Base-by-base conservation (phyloP, 768 basidiomycete species). In the Exsudoporus frostii region DNA sequence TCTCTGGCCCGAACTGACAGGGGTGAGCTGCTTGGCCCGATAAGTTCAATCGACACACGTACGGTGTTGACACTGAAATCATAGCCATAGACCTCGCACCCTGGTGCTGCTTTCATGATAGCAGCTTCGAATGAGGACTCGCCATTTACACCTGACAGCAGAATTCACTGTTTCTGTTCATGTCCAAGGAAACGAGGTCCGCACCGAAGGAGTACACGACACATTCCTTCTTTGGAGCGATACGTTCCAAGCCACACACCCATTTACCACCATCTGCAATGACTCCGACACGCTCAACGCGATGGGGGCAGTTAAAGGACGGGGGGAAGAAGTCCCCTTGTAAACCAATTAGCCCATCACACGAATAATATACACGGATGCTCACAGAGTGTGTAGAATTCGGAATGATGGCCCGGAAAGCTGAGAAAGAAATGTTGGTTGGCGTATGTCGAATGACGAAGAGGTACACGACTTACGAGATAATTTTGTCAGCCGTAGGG, bases 271-370 rank as follows among this genome's bases (percentile, higher is more conserved):
- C 79, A 51, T 81, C 79, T 4, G 77, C 79, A 56, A 81, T 67
- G 9, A 70, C 65, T 3, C 80, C 81, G 17, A 81, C 47, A 41
- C 79, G 72, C 44, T 79, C 71, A 0, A 76, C 61, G 20, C 75
- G 73, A 68, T 80, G 79, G 4, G 81, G 79, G 46, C 81, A 81
- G 36, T 65, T 73, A 56, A 73, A 82, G 0, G 75, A 69, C 4
- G 81, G 74, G 7, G 74, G 72, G 64, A 79, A 81, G 61, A 82
- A 82, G 56, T 81, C 81, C 81, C 80, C 84, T 85, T 58, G 17
- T 10, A 11, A 19, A 39, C 39, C 7, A 13, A 19, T 71, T 5
- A 66, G 61, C n/a, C n/a, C 6, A n/a, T 32, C 6, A n/a, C 14
- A 42, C 13, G 33, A 37, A 38, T 14, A 15, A 2, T 25, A 17